Evolutionary conservation across 169 alveolate genomes (phyloP), one percentile per base, ranked within the genome.

Genomic region (Ichthyophthirius multifiliis): DNA sequence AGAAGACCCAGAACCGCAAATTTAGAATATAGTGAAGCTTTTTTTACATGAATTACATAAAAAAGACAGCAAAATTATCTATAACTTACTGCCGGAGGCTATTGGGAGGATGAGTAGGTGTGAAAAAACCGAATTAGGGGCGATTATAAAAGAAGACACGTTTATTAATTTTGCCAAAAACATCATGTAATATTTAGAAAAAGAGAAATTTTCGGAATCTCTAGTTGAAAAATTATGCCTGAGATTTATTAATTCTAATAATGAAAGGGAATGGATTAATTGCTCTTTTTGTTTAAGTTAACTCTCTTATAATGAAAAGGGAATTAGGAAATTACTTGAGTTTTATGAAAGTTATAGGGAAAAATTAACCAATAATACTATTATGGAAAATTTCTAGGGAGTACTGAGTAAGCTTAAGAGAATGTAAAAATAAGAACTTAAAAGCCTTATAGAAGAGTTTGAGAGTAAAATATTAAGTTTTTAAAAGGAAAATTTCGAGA

Each of bases 81-180:
- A 92, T 85, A 92, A 92, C 65, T 65, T 89, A 18, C 80, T 92
- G n/a, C 94, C 96, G n/a, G 86, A 92, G 32, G 96, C 96, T 30
- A 87, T 92, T 45, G 83, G 87, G 7, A 80, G 93, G 82, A 74
- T 92, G 44, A 73, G 89, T 63, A 79, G 46, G 35, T 37, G 48
- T 31, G 94, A 89, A 64, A 82, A 64, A 39, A 67, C 74, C 34
- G 73, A 86, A 45, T 55, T 89, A 44, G 76, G 71, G 16, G 64
- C 79, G 35, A 76, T 78, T 43, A 85, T 76, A 31, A 46, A 23
- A 41, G 65, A 62, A 37, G 64, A 80, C 23, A 46, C 76, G 13
- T 91, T 86, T 76, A 79, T 85, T 78, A 82, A 86, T n/a, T 83
- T 91, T n/a, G 91, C 93, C 10, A 82, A 81, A 34, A 85, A 86